These are phyloP conservation scores for Plasmodium fragile DNA, from an alignment of 169 alveolate species.

Conservation along the genomic window DNA sequence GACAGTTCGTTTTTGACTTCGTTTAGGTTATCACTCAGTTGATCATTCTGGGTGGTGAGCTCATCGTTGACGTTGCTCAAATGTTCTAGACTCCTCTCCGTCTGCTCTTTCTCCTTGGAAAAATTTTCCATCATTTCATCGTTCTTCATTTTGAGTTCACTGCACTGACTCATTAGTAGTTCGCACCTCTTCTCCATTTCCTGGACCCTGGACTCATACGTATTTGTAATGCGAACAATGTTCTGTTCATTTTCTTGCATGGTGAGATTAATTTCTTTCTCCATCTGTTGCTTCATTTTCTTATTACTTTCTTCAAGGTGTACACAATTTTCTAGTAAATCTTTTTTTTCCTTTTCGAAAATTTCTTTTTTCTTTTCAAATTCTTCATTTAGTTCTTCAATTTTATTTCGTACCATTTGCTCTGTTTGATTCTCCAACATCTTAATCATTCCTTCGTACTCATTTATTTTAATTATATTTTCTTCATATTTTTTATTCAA, in stretches of 20 bases:
- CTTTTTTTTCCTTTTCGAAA: conserved; percentile 59
- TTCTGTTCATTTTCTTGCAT: conserved; percentile 34
- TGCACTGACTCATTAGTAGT: conserved; percentile 17
- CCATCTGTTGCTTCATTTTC: conserved; percentile 23
- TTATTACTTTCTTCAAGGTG: background rate
- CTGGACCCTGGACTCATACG: conserved; percentile 10
- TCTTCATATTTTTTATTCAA: conserved; percentile 62
- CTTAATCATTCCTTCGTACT: conserved; percentile 66
- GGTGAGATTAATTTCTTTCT: background rate
- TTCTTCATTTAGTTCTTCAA: conserved; percentile 67
- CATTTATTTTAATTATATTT: conserved; percentile 72
- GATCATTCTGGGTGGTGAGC: background rate
- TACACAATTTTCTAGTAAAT: conserved; percentile 35
- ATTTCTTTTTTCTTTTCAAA: conserved; percentile 48
- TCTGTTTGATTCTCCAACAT: conserved; percentile 63
- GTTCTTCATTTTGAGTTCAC: conserved; percentile 33
- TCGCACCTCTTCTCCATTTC: conserved; percentile 38
- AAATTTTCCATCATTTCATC: conserved; percentile 33
- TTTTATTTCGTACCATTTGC: conserved; percentile 42
- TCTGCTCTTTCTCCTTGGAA: conserved; percentile 11
- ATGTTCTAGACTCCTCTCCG: background rate
- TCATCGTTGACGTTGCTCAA: background rate
- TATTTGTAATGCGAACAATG: conserved; percentile 7
- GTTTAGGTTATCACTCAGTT: conserved; percentile 19
- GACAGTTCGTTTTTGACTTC: conserved; percentile 26